These are phyloP conservation scores for Penicillium verhagenii DNA, from an alignment of 495 filamentous ascomycete genomes.

Conservation along the genomic window DNA sequence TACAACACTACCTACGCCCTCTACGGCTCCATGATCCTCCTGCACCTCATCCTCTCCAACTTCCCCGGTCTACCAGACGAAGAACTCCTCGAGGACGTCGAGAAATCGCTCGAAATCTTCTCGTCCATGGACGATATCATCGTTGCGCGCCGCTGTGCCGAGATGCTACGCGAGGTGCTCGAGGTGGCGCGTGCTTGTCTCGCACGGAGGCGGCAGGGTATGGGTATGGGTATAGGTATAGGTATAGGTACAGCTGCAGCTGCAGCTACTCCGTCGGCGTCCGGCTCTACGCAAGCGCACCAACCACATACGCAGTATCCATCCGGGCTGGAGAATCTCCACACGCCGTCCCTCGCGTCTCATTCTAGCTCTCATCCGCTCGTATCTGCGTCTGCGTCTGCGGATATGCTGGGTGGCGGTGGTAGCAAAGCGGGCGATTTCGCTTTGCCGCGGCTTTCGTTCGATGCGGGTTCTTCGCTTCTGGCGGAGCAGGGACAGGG, in stretches of 20 bases:
- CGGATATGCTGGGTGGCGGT: background rate
- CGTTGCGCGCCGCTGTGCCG: slow-evolving; percentile 25
- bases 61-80: slow-evolving; percentile 12
- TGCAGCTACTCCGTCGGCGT: too few species aligned
- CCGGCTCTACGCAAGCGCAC: too few species aligned
- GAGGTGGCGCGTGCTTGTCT: slow-evolving; percentile 24
- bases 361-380: too few species aligned
- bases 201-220: slow-evolving; percentile 2
- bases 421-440: too few species aligned
- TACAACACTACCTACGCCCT: slow-evolving; percentile 32
- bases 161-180: slow-evolving; percentile 26
- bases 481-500: background rate
- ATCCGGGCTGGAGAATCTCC: background rate
- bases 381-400: background rate
- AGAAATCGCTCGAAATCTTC: slow-evolving; percentile 29
- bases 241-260: too few species aligned
- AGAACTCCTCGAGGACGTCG: slow-evolving; percentile 21
- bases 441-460: background rate
- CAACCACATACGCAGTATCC: background rate
- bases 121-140: slow-evolving; percentile 28
- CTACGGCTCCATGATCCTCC: slow-evolving; percentile 26
- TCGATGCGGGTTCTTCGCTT: background rate
- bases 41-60: slow-evolving; percentile 14
- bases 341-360: too few species aligned
- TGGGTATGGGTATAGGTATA: too few species aligned